Evolutionary conservation across 2,329 filamentous ascomycete genomes (phyloP).

Genomic region (Xenosphaeropsis pyriputrescens): DNA sequence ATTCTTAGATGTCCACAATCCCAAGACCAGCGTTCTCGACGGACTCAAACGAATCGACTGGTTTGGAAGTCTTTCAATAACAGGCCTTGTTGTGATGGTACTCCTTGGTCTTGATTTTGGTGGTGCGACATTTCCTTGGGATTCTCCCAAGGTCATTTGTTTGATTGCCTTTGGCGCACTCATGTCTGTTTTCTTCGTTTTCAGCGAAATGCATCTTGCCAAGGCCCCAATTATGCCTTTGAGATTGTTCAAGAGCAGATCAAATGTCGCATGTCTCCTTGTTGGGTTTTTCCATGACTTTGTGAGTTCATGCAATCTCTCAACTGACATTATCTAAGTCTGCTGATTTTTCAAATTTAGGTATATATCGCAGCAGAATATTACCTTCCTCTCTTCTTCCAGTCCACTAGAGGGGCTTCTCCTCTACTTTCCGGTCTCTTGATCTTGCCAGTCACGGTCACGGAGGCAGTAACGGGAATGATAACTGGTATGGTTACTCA

Average conservation of each 20-base stretch:
- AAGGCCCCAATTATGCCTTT: constrained; percentile 65
- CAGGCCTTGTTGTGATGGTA: constrained; percentile 54
- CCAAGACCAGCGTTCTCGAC: neutral
- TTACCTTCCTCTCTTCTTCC: constrained; percentile 52
- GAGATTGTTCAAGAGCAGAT: constrained; percentile 49
- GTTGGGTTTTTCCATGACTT: constrained; percentile 50
- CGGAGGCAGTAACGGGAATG: constrained; percentile 46
- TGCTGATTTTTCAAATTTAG: too few relatives aligned
- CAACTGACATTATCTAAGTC: too few relatives aligned
- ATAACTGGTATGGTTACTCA: constrained; percentile 34
- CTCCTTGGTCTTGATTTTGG: constrained; percentile 73
- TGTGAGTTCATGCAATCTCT: too few relatives aligned
- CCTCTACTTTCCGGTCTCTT: constrained; percentile 64
- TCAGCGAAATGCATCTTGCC: constrained; percentile 57
- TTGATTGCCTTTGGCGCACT: constrained; percentile 60
- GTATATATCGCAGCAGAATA: constrained; percentile 17
- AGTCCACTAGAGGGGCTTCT: constrained; percentile 53
- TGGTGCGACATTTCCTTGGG: constrained; percentile 59
- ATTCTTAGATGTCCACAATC: constrained; percentile 1
- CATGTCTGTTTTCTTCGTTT: constrained; percentile 40
- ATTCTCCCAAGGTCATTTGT: constrained; percentile 59
- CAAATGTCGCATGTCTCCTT: constrained; percentile 49
- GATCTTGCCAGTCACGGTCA: constrained; percentile 51
- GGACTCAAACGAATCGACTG: neutral
- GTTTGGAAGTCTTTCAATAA: constrained; percentile 29